A percentile compares a stretch with the other conserved stretches of the same genome.
Conservation (phyloP, 805 yeast genomes). For the Metschnikowia bowlesiae region DNA sequence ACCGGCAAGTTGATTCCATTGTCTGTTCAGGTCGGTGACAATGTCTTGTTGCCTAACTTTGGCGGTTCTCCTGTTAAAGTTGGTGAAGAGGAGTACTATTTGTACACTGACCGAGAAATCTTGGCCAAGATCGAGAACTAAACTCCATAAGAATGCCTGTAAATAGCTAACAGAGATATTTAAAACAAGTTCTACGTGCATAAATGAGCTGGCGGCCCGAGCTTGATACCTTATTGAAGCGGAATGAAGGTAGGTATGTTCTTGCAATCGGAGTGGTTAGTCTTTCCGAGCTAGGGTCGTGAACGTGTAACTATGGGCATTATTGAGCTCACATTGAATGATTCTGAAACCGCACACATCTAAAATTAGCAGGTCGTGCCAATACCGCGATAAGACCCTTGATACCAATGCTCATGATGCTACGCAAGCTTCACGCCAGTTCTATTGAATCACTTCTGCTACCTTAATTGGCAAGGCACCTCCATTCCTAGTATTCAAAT, state of each 20-base stretch:
- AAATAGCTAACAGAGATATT: constrained; percentile 3
- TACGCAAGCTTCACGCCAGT: background rate
- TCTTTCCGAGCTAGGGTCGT: too few relatives aligned
- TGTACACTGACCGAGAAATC: constrained; percentile 92
- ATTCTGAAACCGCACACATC: background rate
- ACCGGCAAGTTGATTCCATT: constrained; percentile 68
- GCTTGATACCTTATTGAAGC: background rate
- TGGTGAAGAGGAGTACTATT: constrained; percentile 74
- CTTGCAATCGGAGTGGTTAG: background rate
- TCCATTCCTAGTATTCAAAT: background rate
- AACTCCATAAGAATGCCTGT: constrained; percentile 2
- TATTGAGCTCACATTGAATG: background rate
- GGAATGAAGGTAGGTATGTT: background rate
- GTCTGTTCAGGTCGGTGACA: constrained; percentile 84
- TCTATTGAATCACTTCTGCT: background rate
- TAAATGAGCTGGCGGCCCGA: background rate
- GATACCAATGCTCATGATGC: background rate
- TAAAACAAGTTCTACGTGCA: background rate
- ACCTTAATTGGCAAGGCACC: background rate
- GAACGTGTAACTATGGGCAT: background rate
- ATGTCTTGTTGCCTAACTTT: constrained; percentile 87
- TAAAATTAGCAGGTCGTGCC: constrained; percentile 7
- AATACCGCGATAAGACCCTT: constrained; percentile 5
- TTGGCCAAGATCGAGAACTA: constrained; percentile 78
- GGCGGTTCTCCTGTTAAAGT: constrained; percentile 91